These are phyloP conservation scores for Mycena amicta DNA, from an alignment of 768 basidiomycete species.

Conservation along the genomic window DNA sequence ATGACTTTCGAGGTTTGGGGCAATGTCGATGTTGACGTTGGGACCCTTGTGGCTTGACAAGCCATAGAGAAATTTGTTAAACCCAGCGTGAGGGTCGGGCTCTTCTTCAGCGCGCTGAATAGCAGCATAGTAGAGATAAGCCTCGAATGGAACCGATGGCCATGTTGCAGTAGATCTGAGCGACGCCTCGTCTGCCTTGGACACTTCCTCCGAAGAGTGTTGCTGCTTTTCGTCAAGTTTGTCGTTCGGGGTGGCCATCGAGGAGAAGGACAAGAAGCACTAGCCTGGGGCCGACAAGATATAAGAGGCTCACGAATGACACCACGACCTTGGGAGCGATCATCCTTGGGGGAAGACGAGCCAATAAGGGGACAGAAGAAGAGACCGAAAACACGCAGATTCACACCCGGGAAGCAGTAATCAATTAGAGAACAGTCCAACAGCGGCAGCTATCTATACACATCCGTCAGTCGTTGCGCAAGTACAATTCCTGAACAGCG, in stretches of 20 bases:
- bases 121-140: conserved; percentile 40
- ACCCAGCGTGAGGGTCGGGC: conserved; percentile 13
- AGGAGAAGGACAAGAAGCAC: conserved; percentile 23
- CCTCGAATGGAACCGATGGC: conserved; percentile 32
- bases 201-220: background rate
- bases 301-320: too few species aligned
- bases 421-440: too few species aligned
- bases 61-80: conserved; percentile 26
- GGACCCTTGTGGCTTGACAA: conserved; percentile 35
- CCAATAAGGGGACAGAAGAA: too few species aligned
- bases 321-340: background rate
- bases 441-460: too few species aligned
- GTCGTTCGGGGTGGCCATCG: conserved; percentile 2
- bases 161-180: background rate
- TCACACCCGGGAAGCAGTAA: too few species aligned
- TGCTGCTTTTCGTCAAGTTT: conserved; percentile 4
- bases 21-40: conserved; percentile 35
- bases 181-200: background rate
- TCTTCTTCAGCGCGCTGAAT: conserved; percentile 37
- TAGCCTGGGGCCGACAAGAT: too few species aligned
- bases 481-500: conserved; percentile 8
- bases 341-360: background rate
- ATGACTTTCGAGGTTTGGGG: conserved; percentile 23
- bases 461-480: conserved; percentile 8
- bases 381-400: too few species aligned